Base-by-base conservation (phyloP, 2,329 filamentous ascomycete species). In the Hypoxylon sp. region DNA sequence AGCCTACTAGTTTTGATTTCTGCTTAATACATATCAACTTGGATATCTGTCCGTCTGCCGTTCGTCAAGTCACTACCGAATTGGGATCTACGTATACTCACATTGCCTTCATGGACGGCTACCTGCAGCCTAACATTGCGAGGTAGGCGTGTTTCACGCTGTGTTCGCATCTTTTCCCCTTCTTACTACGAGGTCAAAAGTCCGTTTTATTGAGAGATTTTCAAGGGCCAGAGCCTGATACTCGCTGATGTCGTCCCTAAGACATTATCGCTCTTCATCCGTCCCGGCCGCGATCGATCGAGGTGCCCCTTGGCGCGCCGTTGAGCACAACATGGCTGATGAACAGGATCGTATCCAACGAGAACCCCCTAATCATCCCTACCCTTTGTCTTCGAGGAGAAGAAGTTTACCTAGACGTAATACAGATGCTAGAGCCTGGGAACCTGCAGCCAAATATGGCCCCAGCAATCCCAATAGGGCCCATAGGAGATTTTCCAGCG, bases 141-240 rank as follows among this genome's bases (percentile, higher is more conserved):
- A 73, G 63, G 69, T 73, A 69, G 73, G 68, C 68, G 67, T 71
- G 69, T 71, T 69, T 69, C 60, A 71, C 69, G 71, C 67, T 50
- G 58, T 72, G 67, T 72, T 63, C 52, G 51, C 56, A 24, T 66
- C 29, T 58, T 55, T 67, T 66, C 50, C 32, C 47, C 17, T 19
- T 57, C 44, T 54, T 48, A 42, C 65, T 61, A 61, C 60, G 48
- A 58, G 53, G 48, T 55, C 31, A 47, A 57, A 56, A 54, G 24
- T 21, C 55, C 27, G 65, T 52, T 59, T 61, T 62, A 52, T 72
- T 64, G 48, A 72, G 60, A 63, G 7, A 37, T 62, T 56, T 56
- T 44, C 52, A 48, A 67, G 58, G 62, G 35, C 46, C 32, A 48
- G 31, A 54, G 50, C 37, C 39, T 46, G 37, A 55, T 51, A 52